A percentile compares a stretch with the other conserved stretches of the same genome.
These are phyloP conservation scores for Ustilago cynodontis DNA, from an alignment of 1,284 basidiomycete species.

Conservation along the genomic window DNA sequence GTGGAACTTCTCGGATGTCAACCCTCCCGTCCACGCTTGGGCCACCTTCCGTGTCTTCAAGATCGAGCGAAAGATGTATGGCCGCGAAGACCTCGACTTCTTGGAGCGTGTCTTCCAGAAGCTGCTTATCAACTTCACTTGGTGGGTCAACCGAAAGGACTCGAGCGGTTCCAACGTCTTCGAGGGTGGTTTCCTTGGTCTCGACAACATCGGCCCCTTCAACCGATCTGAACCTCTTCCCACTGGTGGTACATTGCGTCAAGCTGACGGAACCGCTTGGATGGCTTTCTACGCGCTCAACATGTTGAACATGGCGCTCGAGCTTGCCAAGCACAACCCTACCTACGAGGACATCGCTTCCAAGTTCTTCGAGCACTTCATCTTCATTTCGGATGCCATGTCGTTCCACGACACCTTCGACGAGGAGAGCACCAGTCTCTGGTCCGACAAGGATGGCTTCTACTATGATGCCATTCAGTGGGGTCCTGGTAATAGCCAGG, in stretches of 20 bases:
- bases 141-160: slow-evolving; percentile 99
- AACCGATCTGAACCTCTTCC: slow-evolving; percentile 96
- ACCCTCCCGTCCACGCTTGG: slow-evolving; percentile 98
- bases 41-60: slow-evolving; percentile 72
- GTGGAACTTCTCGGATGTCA: slow-evolving; percentile 98
- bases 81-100: slow-evolving; percentile 89
- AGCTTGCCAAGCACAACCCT: slow-evolving; percentile 95
- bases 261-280: slow-evolving; percentile 98
- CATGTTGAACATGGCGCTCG: slow-evolving; percentile 97
- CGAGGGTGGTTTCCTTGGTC: slow-evolving; percentile 95
- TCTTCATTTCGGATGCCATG: slow-evolving; percentile 78
- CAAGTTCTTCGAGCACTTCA: slow-evolving; percentile 86
- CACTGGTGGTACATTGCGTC: slow-evolving; percentile 83
- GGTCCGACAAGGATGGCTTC: slow-evolving; percentile 96
- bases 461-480: slow-evolving; percentile 98
- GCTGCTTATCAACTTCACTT: slow-evolving; percentile 94
- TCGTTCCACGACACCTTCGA: slow-evolving; percentile 80
- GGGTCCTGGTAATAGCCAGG: slow-evolving; percentile 77
- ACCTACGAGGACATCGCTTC: slow-evolving; percentile 99
- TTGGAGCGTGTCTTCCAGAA: slow-evolving; percentile 99
- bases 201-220: slow-evolving; percentile 98
- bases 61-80: slow-evolving; percentile 94
- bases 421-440: slow-evolving; percentile 79
- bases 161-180: slow-evolving; percentile 94
- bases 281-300: slow-evolving; percentile 99